These are phyloP conservation scores for Erythrobasidium yunnanense DNA, from an alignment of 768 basidiomycete genomes.

Conservation along the genomic window DNA sequence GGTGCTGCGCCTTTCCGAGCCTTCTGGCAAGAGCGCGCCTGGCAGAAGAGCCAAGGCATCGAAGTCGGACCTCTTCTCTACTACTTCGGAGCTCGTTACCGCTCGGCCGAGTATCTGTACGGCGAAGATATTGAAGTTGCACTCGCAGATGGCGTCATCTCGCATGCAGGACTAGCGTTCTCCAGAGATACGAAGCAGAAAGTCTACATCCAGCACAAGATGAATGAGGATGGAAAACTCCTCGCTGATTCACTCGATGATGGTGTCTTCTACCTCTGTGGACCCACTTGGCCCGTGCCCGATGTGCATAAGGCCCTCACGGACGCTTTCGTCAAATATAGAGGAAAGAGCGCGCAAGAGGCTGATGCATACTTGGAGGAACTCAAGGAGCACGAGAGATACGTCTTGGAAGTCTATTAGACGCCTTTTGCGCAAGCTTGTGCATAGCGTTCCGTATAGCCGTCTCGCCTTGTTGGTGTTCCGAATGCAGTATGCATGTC, in stretches of 20 bases:
- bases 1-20: constrained; percentile 99
- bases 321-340: constrained; percentile 62
- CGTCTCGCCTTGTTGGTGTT: too few species aligned
- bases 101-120: constrained; percentile 90
- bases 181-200: constrained; percentile 85
- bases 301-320: constrained; percentile 91
- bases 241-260: constrained; percentile 65
- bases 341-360: constrained; percentile 52
- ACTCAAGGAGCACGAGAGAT: constrained; percentile 91
- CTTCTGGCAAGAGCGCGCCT: constrained; percentile 89
- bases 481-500: too few species aligned
- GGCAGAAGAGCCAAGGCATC: constrained; percentile 61
- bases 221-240: constrained; percentile 73
- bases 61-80: constrained; percentile 87
- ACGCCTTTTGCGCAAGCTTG: neutral
- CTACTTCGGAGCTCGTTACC: constrained; percentile 96
- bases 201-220: constrained; percentile 98
- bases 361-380: constrained; percentile 77
- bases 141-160: constrained; percentile 69
- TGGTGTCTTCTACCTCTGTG: constrained; percentile 91
- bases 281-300: constrained; percentile 92
- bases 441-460: too few species aligned
- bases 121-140: constrained; percentile 76
- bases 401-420: constrained; percentile 72
- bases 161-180: constrained; percentile 86